These are phyloP conservation scores for Buxus sempervirens DNA, from an alignment of 164 flowering plant species.

Conservation along the genomic window DNA sequence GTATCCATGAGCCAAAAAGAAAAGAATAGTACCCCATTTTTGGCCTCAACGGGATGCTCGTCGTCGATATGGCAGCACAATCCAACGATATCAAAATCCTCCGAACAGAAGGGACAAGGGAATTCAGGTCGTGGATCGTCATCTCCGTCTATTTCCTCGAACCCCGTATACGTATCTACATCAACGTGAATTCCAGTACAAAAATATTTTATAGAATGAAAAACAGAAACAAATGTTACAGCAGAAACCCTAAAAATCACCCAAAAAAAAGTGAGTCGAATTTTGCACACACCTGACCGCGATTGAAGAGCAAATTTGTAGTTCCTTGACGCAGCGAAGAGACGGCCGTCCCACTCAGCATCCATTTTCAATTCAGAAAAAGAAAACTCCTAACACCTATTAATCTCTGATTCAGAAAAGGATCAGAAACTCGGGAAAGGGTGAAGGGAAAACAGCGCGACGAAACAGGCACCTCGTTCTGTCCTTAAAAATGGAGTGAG, in stretches of 20 bases:
- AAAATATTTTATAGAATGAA: neutral
- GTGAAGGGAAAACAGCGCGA: neutral
- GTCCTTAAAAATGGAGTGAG: neutral
- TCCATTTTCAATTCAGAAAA: conserved; percentile 34
- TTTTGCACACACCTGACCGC: conserved; percentile 44
- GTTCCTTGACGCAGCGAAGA: conserved; percentile 52
- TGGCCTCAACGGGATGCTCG: conserved; percentile 74
- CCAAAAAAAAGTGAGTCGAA: neutral
- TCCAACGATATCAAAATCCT: conserved; percentile 75
- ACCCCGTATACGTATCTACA: conserved; percentile 63
- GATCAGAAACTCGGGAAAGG: conserved; percentile 13
- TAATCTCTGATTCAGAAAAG: neutral
- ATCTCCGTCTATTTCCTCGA: conserved; percentile 74
- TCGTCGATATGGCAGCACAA: conserved; percentile 91
- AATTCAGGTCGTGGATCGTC: conserved; percentile 74
- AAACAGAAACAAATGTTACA: neutral
- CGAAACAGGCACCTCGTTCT: neutral
- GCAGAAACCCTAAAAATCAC: neutral
- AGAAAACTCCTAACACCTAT: neutral
- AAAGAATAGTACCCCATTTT: conserved; percentile 58
- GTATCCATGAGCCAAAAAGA: neutral
- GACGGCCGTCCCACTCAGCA: conserved; percentile 60
- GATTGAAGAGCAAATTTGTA: conserved; percentile 59
- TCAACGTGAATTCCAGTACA: conserved; percentile 3
- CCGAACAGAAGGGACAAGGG: conserved; percentile 80